phyloP scores from a whole-genome alignment of 1,139 yeast genomes.

The Taphrina wiesneri region DNA sequence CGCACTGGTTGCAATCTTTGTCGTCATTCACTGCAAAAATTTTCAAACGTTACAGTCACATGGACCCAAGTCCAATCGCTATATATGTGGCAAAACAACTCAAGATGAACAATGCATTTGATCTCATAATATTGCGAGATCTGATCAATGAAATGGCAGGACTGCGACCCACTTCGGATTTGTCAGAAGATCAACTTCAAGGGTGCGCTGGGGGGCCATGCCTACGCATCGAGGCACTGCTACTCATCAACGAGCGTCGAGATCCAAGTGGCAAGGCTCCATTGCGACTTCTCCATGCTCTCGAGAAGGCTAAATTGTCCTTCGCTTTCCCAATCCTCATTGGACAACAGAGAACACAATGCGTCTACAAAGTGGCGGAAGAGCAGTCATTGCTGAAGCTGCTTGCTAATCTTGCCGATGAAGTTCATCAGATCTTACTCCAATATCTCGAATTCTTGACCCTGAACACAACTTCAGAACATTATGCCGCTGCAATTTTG shows the following conservation, averaged over 20 bases:
- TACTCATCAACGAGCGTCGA: conserved; percentile 61
- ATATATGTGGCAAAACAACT: conserved; percentile 65
- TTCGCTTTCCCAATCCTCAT: conserved; percentile 68
- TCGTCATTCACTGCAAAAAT: conserved; percentile 48
- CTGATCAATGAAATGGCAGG: conserved; percentile 79
- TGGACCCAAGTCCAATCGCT: conserved; percentile 52
- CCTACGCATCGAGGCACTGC: conserved; percentile 59
- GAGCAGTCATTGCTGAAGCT: conserved; percentile 37
- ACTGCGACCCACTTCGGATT: conserved; percentile 63
- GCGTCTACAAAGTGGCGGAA: conserved; percentile 50
- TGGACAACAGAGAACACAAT: conserved; percentile 54
- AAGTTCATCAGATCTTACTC: conserved; percentile 20
- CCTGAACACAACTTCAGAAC: conserved; percentile 40
- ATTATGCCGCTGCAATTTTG: conserved; percentile 50
- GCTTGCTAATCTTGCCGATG: conserved; percentile 35
- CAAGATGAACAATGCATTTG: conserved; percentile 61
- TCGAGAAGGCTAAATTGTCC: conserved; percentile 53
- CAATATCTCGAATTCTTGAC: conserved; percentile 24
- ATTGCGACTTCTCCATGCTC: conserved; percentile 52
- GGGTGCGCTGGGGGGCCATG: conserved; percentile 67
- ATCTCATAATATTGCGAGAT: conserved; percentile 69
- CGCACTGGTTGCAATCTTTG: conserved; percentile 74
- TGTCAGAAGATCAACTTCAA: conserved; percentile 65
- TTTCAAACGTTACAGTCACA: conserved; percentile 45
- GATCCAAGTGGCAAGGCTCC: conserved; percentile 52